Conservation (phyloP, 2,329 filamentous ascomycete species). For the Penicillium verrucosum region DNA sequence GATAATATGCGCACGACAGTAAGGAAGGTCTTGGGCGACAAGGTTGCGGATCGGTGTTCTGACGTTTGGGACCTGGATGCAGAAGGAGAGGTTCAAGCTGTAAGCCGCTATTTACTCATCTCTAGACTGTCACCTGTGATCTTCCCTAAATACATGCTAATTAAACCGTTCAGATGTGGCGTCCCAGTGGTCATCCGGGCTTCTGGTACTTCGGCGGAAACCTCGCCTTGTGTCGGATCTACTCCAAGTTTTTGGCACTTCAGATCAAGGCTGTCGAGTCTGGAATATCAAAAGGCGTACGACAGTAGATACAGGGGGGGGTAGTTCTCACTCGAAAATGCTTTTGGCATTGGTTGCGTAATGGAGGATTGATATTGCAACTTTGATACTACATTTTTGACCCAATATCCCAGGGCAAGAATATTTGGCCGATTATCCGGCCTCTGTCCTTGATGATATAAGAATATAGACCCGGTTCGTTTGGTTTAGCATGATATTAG, state of each 20-base stretch:
- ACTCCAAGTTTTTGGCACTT: constrained; percentile 52
- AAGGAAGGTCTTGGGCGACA: constrained; percentile 59
- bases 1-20: constrained; percentile 66
- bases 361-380: neutral
- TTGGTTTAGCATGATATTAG: no score
- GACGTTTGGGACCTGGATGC: constrained; percentile 62
- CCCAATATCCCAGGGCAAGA: neutral
- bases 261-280: constrained; percentile 49
- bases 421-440: no score
- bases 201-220: constrained; percentile 68
- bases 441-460: no score
- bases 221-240: constrained; percentile 60
- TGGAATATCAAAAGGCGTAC: constrained; percentile 29
- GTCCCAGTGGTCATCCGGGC: constrained; percentile 58
- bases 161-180: constrained; percentile 43
- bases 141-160: neutral
- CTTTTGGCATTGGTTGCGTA: no score
- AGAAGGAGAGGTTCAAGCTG: constrained; percentile 53
- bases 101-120: constrained; percentile 15
- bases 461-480: no score
- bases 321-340: neutral
- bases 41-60: constrained; percentile 55
- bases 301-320: neutral
- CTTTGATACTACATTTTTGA: neutral
- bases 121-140: neutral